Conservation (phyloP, 257 asterid species). For the Salvia rosmarinus region DNA sequence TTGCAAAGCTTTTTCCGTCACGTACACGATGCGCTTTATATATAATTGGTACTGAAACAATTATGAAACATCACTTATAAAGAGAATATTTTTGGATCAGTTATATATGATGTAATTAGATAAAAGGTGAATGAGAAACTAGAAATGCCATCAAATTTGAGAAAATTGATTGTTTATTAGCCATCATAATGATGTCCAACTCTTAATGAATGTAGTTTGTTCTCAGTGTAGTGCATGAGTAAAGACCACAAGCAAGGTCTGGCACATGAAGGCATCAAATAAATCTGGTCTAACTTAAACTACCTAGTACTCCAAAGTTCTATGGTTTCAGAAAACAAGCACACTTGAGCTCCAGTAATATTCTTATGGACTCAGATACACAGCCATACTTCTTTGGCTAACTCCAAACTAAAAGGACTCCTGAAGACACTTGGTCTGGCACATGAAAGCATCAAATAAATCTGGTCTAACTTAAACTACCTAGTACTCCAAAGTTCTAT, state of each 20-base stretch:
- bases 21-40: constrained; percentile 92
- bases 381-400: background rate
- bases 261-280: constrained; percentile 6
- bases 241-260: background rate
- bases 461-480: background rate
- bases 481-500: constrained; percentile 4
- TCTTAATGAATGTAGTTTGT: background rate
- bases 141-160: constrained; percentile 14
- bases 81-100: constrained; percentile 14
- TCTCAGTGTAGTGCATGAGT: constrained; percentile 6
- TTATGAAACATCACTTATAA: constrained; percentile 4
- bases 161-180: constrained; percentile 7
- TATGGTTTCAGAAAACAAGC: constrained; percentile 12
- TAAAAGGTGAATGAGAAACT: constrained; percentile 5
- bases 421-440: background rate
- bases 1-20: constrained; percentile 97
- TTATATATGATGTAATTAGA: background rate
- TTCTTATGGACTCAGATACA: constrained; percentile 18
- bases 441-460: constrained; percentile 9
- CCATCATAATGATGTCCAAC: constrained; percentile 4
- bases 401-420: background rate
- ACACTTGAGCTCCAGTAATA: background rate
- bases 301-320: background rate
- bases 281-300: constrained; percentile 7
- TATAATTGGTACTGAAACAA: constrained; percentile 81